Evolutionary conservation across 345 rosid species (phyloP).

Genomic region (Hibiscus trionum): DNA sequence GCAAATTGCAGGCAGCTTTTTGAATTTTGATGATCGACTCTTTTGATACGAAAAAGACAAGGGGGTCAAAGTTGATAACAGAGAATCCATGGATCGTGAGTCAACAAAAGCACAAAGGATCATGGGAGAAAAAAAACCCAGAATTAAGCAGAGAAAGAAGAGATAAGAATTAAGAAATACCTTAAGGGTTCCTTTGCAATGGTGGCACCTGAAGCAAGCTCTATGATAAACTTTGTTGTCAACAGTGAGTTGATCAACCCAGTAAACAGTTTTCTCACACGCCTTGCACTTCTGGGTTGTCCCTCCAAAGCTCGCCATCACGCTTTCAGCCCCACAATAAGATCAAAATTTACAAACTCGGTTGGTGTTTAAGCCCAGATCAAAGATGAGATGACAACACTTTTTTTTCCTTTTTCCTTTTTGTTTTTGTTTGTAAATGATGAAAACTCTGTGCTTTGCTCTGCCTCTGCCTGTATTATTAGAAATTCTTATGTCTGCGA

Average conservation of each 20-base stretch:
- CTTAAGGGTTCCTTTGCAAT: slow-evolving; percentile 49
- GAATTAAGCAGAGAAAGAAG: background rate
- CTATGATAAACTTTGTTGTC: slow-evolving; percentile 39
- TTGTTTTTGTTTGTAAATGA: background rate
- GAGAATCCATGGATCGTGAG: background rate
- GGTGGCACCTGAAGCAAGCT: slow-evolving; percentile 48
- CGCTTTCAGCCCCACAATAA: background rate
- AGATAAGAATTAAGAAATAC: background rate
- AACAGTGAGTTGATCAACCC: slow-evolving; percentile 42
- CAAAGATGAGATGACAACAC: background rate
- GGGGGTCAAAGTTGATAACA: background rate
- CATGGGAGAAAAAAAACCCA: background rate
- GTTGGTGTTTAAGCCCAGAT: background rate
- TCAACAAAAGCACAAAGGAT: no score
- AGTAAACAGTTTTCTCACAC: slow-evolving; percentile 44
- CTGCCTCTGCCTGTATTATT: background rate
- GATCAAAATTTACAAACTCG: background rate
- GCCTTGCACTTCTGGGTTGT: slow-evolving; percentile 49
- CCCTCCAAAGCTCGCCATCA: slow-evolving; percentile 41
- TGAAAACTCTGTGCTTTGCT: background rate
- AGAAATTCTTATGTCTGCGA: background rate
- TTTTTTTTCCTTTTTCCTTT: background rate
- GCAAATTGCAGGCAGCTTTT: no score
- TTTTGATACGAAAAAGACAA: background rate
- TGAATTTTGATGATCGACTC: background rate